Percentiles rank a stretch among this genome's conserved stretches.
Evolutionary conservation across 2,329 filamentous ascomycete genomes (phyloP).

Genomic region (Trichoderma lentiforme): DNA sequence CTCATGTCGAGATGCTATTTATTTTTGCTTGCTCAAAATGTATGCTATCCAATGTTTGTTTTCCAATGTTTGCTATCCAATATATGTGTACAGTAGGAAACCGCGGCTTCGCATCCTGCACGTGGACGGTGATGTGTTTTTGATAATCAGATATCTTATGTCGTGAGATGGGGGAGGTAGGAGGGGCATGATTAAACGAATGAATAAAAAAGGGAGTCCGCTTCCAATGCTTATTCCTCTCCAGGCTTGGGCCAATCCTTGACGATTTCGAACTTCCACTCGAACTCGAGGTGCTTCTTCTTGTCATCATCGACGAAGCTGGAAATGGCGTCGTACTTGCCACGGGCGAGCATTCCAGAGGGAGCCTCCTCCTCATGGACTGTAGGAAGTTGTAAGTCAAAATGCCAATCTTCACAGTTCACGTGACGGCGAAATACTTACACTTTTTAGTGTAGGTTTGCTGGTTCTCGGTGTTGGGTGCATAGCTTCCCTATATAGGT

Average conservation of each 20-base stretch:
- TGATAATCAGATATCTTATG: conserved; percentile 2
- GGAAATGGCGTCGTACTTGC: conserved; percentile 84
- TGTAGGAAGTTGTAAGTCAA: conserved; percentile 36
- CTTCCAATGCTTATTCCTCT: background rate
- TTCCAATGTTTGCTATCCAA: background rate
- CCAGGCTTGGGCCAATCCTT: conserved; percentile 70
- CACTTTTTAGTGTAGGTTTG: conserved; percentile 86
- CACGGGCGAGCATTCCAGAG: conserved; percentile 82
- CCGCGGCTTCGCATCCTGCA: background rate
- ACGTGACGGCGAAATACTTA: conserved; percentile 48
- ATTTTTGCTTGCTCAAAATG: background rate
- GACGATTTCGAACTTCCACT: conserved; percentile 94
- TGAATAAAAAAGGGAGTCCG: background rate
- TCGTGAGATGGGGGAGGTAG: background rate
- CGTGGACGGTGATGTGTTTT: background rate
- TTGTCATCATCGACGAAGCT: conserved; percentile 96
- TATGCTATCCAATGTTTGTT: background rate
- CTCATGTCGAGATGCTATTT: background rate
- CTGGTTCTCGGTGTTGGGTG: conserved; percentile 86
- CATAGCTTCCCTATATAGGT: conserved; percentile 72
- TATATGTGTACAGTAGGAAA: background rate
- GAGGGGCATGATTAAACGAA: background rate
- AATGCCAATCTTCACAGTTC: background rate
- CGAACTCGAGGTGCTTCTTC: conserved; percentile 83
- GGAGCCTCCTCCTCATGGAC: conserved; percentile 91